Base-by-base conservation (phyloP, 192 early-diverging fungal genomes). In the Umbelopsis sp. region DNA sequence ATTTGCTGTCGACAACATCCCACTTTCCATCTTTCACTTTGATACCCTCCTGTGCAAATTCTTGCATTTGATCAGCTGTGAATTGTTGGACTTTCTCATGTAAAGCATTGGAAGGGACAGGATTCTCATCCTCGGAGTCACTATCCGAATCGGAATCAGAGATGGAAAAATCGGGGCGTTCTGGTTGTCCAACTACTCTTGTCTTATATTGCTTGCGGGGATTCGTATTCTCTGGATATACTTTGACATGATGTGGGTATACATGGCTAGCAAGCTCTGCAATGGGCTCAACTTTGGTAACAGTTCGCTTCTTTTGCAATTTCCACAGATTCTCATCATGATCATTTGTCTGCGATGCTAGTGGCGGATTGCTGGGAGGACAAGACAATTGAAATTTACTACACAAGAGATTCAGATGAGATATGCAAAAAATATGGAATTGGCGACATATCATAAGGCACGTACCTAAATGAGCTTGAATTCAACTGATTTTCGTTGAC, bases 71-170 rank as follows among this genome's bases (percentile, higher is more conserved):
- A 16, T 61, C n/a, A 11, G 55, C 27, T 18, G 16, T 35, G 8
- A 11, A 61, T 61, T 35, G 30, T 4, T 35, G 27, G 15, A 35
- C 33, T 61, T 52, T 52, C 2, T 21, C 33, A 30, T 61, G 55
- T 35, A 61, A 35, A 18, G 27, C 33, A 15, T 61, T 61, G 15
- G 35, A 1, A 6, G 55, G 55, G 1, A 23, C 55, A 16, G 55
- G 16, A 27, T 16, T 18, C 1, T 61, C 55, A 35, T 35, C 33
- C 1, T 61, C 55, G 35, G 55, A 61, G 25, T 61, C 55, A n/a
- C 55, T 61, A n/a, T 61, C 55, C 11, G 55, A 61, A 35, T 61
- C 55, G 6, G 55, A 61, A 30, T 61, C 55, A 6, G 55, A 61
- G 11, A 61, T 33, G 25, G 55, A 61, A 61, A 61, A 61, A 25